Evolutionary conservation across 2,329 filamentous ascomycete species (phyloP).

Genomic region (Talaromyces atroroseus): DNA sequence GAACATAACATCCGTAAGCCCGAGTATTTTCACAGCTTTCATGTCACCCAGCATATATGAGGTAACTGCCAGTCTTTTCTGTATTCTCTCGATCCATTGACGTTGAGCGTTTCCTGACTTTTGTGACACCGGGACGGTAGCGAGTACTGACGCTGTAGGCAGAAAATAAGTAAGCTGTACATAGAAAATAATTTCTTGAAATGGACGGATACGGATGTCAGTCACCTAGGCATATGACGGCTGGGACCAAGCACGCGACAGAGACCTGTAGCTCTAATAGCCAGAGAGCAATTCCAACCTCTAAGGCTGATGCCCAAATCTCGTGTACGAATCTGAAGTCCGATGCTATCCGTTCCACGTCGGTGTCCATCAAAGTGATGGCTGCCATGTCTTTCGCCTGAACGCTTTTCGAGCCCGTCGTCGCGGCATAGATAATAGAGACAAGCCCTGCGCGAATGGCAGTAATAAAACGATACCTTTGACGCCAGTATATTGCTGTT

Average conservation of each 20-base stretch:
- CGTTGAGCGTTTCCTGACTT: background rate
- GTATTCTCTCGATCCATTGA: background rate
- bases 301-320: slow-evolving; percentile 31
- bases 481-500: slow-evolving; percentile 37
- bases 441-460: slow-evolving; percentile 39
- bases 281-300: slow-evolving; percentile 1
- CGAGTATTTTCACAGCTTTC: slow-evolving; percentile 49
- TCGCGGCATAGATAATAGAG: slow-evolving; percentile 45
- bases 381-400: slow-evolving; percentile 20
- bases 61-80: slow-evolving; percentile 1
- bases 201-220: background rate
- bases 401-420: slow-evolving; percentile 14
- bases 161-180: background rate
- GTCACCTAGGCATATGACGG: slow-evolving; percentile 22
- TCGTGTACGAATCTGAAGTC: slow-evolving; percentile 40
- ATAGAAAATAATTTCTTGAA: background rate
- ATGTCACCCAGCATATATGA: slow-evolving; percentile 29
- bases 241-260: slow-evolving; percentile 19
- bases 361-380: slow-evolving; percentile 43
- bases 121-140: background rate
- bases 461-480: slow-evolving; percentile 38
- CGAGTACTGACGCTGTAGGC: background rate
- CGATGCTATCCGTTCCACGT: slow-evolving; percentile 40
- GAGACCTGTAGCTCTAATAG: background rate
- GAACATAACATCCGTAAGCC: slow-evolving; percentile 38